Percentiles rank a stretch among this genome's conserved stretches.
Conservation (phyloP, 129 eudicot species). For the Cynara cardunculus region DNA sequence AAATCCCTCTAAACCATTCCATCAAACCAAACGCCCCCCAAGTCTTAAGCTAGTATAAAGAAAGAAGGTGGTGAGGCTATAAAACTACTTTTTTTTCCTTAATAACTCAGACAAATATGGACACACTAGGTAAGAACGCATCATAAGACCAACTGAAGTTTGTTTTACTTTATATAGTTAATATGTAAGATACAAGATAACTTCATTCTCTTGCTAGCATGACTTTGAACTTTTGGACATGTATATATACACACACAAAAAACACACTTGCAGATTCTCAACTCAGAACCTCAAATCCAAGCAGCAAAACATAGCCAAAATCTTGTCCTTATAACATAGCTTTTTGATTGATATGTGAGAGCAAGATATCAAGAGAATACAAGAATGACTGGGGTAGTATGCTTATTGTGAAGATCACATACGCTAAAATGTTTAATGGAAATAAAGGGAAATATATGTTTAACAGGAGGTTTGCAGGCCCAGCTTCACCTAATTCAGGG, state of each 20-base stretch:
- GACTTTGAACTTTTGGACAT: not conserved
- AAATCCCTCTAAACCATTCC: no score
- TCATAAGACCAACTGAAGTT: not conserved
- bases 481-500: not conserved
- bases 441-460: no score
- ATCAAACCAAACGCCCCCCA: no score
- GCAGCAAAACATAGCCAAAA: no score
- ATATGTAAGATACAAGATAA: not conserved
- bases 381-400: no score
- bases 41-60: no score
- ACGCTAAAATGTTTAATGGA: no score
- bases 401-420: no score
- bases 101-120: not conserved
- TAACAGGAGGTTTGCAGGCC: not conserved
- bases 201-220: not conserved
- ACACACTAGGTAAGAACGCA: not conserved
- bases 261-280: not conserved
- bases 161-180: not conserved
- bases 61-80: not conserved
- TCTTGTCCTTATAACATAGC: no score
- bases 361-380: no score
- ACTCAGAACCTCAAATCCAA: not conserved
- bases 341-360: no score
- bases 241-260: not conserved
- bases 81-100: not conserved